Conservation (phyloP, 2,329 filamentous ascomycete species). For the Aspergillus piperis region DNA sequence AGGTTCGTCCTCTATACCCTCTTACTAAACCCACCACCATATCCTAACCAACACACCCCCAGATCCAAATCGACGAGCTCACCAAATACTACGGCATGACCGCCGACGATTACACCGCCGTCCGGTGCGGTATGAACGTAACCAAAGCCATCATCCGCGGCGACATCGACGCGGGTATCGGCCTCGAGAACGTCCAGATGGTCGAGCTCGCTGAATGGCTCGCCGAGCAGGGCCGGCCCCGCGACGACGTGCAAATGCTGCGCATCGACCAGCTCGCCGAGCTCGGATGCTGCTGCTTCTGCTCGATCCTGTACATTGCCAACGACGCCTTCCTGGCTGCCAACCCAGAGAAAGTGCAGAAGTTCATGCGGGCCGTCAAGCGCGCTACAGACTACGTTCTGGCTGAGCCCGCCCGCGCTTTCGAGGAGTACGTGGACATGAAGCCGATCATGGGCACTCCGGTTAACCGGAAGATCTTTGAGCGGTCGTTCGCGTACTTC, state of each 20-base stretch:
- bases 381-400: constrained; percentile 72
- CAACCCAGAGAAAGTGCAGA: constrained; percentile 65
- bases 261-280: constrained; percentile 79
- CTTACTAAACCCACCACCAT: not conserved
- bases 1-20: constrained; percentile 37
- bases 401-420: constrained; percentile 62
- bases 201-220: constrained; percentile 80
- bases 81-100: constrained; percentile 76
- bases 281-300: constrained; percentile 82
- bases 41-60: not conserved
- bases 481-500: constrained; percentile 77
- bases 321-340: constrained; percentile 70
- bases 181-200: constrained; percentile 81
- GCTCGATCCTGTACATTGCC: constrained; percentile 76
- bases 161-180: constrained; percentile 72
- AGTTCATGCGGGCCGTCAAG: constrained; percentile 74
- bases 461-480: constrained; percentile 77
- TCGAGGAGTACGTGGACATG: constrained; percentile 69
- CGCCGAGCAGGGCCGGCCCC: constrained; percentile 60
- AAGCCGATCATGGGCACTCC: constrained; percentile 69
- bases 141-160: constrained; percentile 73
- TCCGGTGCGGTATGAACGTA: constrained; percentile 81
- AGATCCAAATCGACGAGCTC: constrained; percentile 81
- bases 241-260: constrained; percentile 73
- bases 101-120: constrained; percentile 70